phyloP scores from a whole-genome alignment of 2,329 filamentous ascomycete genomes.

The Chrysosphaeria jannelii region DNA sequence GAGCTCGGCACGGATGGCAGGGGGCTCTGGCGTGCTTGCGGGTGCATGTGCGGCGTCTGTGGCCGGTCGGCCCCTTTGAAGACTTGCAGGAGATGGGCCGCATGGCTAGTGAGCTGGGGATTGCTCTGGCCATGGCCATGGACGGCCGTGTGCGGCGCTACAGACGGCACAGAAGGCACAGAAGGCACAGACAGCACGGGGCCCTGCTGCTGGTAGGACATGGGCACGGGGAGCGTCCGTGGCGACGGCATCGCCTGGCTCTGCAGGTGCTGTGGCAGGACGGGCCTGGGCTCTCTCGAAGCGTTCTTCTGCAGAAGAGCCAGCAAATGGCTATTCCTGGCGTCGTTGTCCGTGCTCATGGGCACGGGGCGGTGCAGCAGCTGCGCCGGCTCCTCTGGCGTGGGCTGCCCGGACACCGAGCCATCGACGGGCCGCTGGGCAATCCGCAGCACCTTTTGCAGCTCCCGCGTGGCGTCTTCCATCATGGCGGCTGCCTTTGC shows the following conservation, averaged over 20 bases:
- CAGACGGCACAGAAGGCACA: background rate
- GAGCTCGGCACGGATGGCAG: constrained; percentile 1
- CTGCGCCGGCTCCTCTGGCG: constrained; percentile 4
- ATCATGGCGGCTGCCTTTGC: constrained; percentile 12
- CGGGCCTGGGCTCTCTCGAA: background rate
- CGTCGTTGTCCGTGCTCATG: background rate
- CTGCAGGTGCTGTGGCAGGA: constrained; percentile 3
- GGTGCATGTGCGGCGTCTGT: constrained; percentile 1
- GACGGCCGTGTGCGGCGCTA: background rate
- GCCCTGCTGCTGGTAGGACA: constrained; percentile 6
- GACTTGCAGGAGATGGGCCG: constrained; percentile 9
- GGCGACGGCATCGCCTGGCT: constrained; percentile 16
- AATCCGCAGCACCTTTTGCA: constrained; percentile 23
- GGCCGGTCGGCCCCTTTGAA: constrained; percentile 9
- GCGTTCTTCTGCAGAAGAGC: constrained; percentile 1
- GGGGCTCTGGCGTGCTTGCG: background rate
- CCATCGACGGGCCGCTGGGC: too few species aligned
- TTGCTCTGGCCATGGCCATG: background rate
- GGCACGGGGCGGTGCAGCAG: background rate
- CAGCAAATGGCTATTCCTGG: background rate
- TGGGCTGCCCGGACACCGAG: too few species aligned
- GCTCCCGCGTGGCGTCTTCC: constrained; percentile 18
- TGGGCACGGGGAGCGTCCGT: too few species aligned
- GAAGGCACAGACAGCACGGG: background rate
- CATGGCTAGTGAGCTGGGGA: background rate